These are phyloP conservation scores for Glonium stellatum DNA, from an alignment of 495 filamentous ascomycete genomes.

Conservation along the genomic window DNA sequence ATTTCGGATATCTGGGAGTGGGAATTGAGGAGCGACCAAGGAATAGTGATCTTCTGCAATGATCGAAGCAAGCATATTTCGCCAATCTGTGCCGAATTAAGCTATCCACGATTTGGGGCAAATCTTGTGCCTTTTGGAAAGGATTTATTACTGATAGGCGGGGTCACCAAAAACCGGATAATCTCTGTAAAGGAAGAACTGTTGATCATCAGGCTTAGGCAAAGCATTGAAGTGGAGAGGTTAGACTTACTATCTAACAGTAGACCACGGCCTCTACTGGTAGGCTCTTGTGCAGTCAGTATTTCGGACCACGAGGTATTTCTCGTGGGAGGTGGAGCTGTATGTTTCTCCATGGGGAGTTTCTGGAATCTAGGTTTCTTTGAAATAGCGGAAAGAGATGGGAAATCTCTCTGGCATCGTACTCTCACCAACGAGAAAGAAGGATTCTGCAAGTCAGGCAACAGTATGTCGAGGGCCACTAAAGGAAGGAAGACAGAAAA, in stretches of 20 bases:
- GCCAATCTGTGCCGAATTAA: constrained; percentile 29
- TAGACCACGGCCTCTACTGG: constrained; percentile 50
- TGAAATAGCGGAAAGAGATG: constrained; percentile 14
- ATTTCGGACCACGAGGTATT: constrained; percentile 44
- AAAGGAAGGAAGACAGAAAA: too few relatives aligned
- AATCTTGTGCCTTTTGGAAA: constrained; percentile 37
- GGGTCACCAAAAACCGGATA: constrained; percentile 34
- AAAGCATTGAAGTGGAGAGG: constrained; percentile 1
- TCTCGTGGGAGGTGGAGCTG: constrained; percentile 72
- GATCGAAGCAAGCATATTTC: constrained; percentile 13
- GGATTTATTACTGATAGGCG: constrained; percentile 48
- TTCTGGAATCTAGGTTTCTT: constrained; percentile 61
- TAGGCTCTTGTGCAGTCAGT: constrained; percentile 50
- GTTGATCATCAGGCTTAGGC: constrained; percentile 6
- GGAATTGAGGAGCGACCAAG: constrained; percentile 34
- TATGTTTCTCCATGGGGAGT: constrained; percentile 83
- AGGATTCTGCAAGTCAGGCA: too few relatives aligned
- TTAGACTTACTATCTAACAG: background rate
- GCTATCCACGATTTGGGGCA: constrained; percentile 40
- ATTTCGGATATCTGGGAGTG: constrained; percentile 53
- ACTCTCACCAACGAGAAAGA: too few relatives aligned
- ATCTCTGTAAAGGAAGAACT: constrained; percentile 29
- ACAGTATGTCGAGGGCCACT: too few relatives aligned
- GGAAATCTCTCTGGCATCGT: too few relatives aligned
- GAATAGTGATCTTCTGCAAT: constrained; percentile 13